Evolutionary conservation across 768 basidiomycete species (phyloP).

Genomic region (Amanita rimosa): DNA sequence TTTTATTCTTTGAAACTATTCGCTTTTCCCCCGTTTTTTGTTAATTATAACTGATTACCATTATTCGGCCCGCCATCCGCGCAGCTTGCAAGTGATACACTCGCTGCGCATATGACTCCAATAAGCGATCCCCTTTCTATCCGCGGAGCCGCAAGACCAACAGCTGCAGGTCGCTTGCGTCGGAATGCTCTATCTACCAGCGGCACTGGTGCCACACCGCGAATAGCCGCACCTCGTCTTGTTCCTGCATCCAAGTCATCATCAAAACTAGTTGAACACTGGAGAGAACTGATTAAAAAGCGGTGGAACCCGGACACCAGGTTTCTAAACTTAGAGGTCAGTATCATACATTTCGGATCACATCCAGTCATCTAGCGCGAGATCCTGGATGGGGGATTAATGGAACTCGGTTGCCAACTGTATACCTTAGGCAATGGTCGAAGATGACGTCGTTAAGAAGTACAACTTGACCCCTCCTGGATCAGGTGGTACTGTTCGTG

Average conservation of each 20-base stretch:
- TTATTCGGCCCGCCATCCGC: slow-evolving; percentile 14
- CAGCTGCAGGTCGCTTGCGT: slow-evolving; percentile 41
- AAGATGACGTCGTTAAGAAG: slow-evolving; percentile 68
- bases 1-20: background rate
- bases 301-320: slow-evolving; percentile 60
- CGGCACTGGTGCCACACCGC: slow-evolving; percentile 8
- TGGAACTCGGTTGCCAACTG: slow-evolving; percentile 4
- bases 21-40: background rate
- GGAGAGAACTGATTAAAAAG: slow-evolving; percentile 63
- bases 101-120: slow-evolving; percentile 25
- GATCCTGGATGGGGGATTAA: slow-evolving; percentile 6
- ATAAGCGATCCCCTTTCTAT: slow-evolving; percentile 46
- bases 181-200: slow-evolving; percentile 36
- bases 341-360: slow-evolving; percentile 16
- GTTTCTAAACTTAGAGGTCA: slow-evolving; percentile 77
- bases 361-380: slow-evolving; percentile 7
- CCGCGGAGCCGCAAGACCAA: slow-evolving; percentile 49
- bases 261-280: slow-evolving; percentile 44
- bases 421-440: slow-evolving; percentile 51
- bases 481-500: slow-evolving; percentile 46
- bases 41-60: slow-evolving; percentile 9
- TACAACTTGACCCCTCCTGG: slow-evolving; percentile 66
- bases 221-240: slow-evolving; percentile 2
- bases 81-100: slow-evolving; percentile 30
- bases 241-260: slow-evolving; percentile 13